phyloP scores from a whole-genome alignment of 2,329 filamentous ascomycete genomes.

The Claviceps sp. region DNA sequence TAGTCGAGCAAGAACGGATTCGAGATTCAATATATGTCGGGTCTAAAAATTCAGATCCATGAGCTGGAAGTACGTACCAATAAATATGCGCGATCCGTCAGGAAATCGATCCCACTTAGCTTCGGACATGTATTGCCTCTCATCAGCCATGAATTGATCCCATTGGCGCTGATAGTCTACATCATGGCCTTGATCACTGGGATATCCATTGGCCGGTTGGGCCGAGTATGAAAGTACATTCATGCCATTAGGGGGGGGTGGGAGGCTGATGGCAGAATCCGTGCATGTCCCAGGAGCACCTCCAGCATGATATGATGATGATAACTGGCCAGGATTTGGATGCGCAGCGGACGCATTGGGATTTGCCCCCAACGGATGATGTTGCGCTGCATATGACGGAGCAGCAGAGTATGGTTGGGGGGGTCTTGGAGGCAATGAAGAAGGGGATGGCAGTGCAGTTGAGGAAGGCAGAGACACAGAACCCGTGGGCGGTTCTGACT shows the following conservation, averaged over 20 bases:
- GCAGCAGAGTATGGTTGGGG: conserved; percentile 25
- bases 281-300: conserved; percentile 19
- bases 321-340: conserved; percentile 19
- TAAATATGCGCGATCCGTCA: conserved; percentile 63
- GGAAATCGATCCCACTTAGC: conserved; percentile 75
- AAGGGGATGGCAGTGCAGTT: conserved; percentile 22
- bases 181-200: conserved; percentile 21
- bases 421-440: conserved; percentile 35
- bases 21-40: not conserved
- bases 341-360: conserved; percentile 18
- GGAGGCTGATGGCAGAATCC: conserved; percentile 19
- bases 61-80: conserved; percentile 42
- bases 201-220: conserved; percentile 13
- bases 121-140: conserved; percentile 62
- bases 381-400: conserved; percentile 25
- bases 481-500: conserved; percentile 14
- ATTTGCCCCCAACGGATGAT: conserved; percentile 20
- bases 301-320: conserved; percentile 20
- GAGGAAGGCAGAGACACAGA: conserved; percentile 18
- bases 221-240: conserved; percentile 15
- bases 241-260: conserved; percentile 16
- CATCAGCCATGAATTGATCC: conserved; percentile 59
- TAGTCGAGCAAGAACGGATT: conserved; percentile 6
- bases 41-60: conserved; percentile 1
- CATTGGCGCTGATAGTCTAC: conserved; percentile 50